Evolutionary conservation across 2,329 filamentous ascomycete species (phyloP).

Genomic region (Lachnellula hyalina): DNA sequence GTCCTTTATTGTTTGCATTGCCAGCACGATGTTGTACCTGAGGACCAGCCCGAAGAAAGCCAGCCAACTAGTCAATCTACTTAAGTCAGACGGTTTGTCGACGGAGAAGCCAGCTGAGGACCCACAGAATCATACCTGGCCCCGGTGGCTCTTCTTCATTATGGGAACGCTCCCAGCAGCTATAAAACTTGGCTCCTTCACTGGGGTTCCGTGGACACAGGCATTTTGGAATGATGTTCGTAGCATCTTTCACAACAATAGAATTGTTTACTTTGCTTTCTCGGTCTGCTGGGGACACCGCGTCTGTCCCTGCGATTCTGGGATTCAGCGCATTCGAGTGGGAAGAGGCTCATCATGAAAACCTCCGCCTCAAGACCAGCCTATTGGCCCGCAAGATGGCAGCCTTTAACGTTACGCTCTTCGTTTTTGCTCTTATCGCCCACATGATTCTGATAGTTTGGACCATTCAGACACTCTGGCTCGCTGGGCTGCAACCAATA

Average conservation of each 20-base stretch:
- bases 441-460: too few relatives aligned
- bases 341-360: neutral
- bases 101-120: neutral
- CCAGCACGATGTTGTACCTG: neutral
- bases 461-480: too few relatives aligned
- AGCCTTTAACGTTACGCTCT: too few relatives aligned
- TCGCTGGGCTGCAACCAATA: too few relatives aligned
- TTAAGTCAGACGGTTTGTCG: neutral
- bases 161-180: constrained; percentile 9
- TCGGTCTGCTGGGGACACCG: neutral
- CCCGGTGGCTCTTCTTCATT: constrained; percentile 13
- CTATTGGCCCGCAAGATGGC: too few relatives aligned
- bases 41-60: neutral
- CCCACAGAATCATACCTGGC: neutral
- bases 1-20: constrained; percentile 5
- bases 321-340: neutral
- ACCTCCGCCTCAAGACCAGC: too few relatives aligned
- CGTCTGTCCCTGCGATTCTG: neutral
- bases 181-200: constrained; percentile 15
- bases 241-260: constrained; percentile 4
- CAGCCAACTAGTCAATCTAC: neutral
- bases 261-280: constrained; percentile 2
- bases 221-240: constrained; percentile 13
- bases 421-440: too few relatives aligned
- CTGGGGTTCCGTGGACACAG: constrained; percentile 11